phyloP scores from a whole-genome alignment of 345 rosid genomes.

The rapeseed (Brassica napus) region Da-Ae NC_063445.1:57409501-57410000 shows the following conservation, averaged over 20 bases:
- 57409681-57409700: conserved; percentile 15
- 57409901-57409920: neutral
- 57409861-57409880: neutral
- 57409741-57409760: too few species aligned
- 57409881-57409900: neutral
- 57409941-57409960: too few species aligned
- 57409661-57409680: neutral
- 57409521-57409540: neutral
- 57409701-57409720: neutral
- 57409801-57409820: conserved; percentile 3
- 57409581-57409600: too few species aligned
- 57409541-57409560: too few species aligned
- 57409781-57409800: conserved; percentile 47
- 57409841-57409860: conserved; percentile 5
- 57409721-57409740: too few species aligned
- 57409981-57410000: too few species aligned
- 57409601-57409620: neutral
- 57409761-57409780: conserved; percentile 30
- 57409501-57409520: conserved; percentile 1
- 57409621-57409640: neutral
- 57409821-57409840: conserved; percentile 4
- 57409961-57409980: too few species aligned
- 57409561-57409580: too few species aligned
- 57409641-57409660: neutral
- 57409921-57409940: too few species aligned